These are phyloP conservation scores for Colletotrichum musae DNA, from an alignment of 2,329 filamentous ascomycete species.

Conservation along the genomic window DNA sequence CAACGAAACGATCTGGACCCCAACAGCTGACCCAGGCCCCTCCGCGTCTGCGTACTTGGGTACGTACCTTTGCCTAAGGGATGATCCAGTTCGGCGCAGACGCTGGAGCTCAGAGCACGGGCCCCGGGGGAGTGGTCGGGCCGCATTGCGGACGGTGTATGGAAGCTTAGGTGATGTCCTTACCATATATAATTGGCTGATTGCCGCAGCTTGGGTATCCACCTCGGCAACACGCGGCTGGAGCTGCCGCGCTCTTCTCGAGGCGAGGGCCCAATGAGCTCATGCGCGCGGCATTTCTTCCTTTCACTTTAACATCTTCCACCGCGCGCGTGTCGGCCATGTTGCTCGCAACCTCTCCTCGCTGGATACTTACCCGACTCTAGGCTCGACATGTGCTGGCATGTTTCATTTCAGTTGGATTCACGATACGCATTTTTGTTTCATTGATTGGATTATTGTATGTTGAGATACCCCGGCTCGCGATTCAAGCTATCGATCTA, in stretches of 20 bases:
- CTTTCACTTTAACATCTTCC: conserved; percentile 6
- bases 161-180: neutral
- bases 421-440: conserved; percentile 5
- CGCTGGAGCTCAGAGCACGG: conserved; percentile 15
- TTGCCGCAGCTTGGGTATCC: neutral
- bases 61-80: neutral
- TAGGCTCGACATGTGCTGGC: conserved; percentile 15
- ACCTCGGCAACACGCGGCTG: conserved; percentile 10
- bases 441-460: conserved; percentile 24
- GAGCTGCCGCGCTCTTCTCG: conserved; percentile 9
- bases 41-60: neutral
- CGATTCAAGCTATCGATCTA: neutral
- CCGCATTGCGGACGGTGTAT: conserved; percentile 14
- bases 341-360: neutral
- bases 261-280: conserved; percentile 27
- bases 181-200: conserved; percentile 1
- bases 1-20: conserved; percentile 25
- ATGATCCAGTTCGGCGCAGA: conserved; percentile 4
- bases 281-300: conserved; percentile 18
- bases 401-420: neutral
- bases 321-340: conserved; percentile 11
- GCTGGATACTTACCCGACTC: neutral
- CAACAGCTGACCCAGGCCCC: conserved; percentile 2
- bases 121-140: conserved; percentile 37
- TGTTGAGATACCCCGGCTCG: conserved; percentile 29